These are phyloP conservation scores for Tricholoma sp. DNA, from an alignment of 768 basidiomycete species.

Conservation along the genomic window DNA sequence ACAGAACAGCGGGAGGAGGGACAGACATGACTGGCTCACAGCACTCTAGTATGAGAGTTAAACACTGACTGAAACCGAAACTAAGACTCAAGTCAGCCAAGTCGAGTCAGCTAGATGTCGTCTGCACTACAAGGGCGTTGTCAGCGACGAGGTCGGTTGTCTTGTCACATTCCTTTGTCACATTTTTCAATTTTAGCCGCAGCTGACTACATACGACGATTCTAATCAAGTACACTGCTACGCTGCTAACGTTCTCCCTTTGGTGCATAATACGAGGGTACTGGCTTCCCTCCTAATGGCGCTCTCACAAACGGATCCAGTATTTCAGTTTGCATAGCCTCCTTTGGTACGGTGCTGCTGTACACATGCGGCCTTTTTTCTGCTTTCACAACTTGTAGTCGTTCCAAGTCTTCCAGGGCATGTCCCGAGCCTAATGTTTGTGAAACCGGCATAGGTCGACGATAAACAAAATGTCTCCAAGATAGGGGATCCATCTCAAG, in stretches of 20 bases:
- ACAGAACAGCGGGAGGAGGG: slow-evolving; percentile 41
- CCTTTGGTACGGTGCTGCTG: slow-evolving; percentile 3
- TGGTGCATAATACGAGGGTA: not conserved
- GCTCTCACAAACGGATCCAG: slow-evolving; percentile 10
- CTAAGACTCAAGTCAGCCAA: no score
- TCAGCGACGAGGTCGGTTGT: no score
- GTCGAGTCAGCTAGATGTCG: no score
- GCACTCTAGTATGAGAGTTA: no score
- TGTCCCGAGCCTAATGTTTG: not conserved
- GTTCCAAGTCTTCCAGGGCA: slow-evolving; percentile 8
- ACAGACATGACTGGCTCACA: slow-evolving; percentile 35
- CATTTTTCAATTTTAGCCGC: not conserved
- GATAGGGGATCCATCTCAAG: not conserved
- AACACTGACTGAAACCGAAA: no score
- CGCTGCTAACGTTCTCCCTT: no score
- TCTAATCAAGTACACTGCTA: no score
- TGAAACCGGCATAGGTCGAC: not conserved
- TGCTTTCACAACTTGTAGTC: slow-evolving; percentile 8
- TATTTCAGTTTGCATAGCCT: slow-evolving; percentile 7
- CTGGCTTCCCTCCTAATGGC: not conserved
- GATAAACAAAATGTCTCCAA: not conserved
- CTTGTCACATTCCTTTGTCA: not conserved
- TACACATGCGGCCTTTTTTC: slow-evolving; percentile 7
- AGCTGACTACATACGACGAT: no score
- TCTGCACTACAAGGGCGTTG: no score